These are phyloP conservation scores for Candida cerambycidarum DNA, from an alignment of 805 yeast species.

Conservation along the genomic window DNA sequence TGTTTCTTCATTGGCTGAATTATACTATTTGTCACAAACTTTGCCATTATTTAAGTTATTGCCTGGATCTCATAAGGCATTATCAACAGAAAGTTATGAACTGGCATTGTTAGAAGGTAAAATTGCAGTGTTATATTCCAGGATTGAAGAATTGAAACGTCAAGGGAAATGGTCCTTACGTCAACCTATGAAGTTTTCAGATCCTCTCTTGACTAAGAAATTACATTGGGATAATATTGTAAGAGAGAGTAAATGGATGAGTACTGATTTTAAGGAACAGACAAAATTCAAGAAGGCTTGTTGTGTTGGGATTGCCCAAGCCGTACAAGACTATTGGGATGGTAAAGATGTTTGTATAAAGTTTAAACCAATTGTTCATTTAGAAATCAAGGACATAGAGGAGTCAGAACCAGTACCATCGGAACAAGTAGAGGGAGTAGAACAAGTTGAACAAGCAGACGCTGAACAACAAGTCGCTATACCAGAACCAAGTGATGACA, in stretches of 20 bases:
- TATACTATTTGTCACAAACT: conserved; percentile 85
- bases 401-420: neutral
- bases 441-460: neutral
- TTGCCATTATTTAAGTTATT: conserved; percentile 78
- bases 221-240: conserved; percentile 73
- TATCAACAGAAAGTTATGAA: conserved; percentile 83
- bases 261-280: conserved; percentile 71
- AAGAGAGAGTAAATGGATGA: conserved; percentile 83
- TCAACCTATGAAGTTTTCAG: conserved; percentile 71
- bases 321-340: conserved; percentile 74
- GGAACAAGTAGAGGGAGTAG: conserved; percentile 1
- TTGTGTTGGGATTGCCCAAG: conserved; percentile 68
- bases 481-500: conserved; percentile 14
- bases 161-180: conserved; percentile 88
- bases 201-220: conserved; percentile 54
- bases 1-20: conserved; percentile 71
- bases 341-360: conserved; percentile 65
- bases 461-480: no score
- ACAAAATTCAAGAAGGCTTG: conserved; percentile 68
- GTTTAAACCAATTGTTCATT: conserved; percentile 41
- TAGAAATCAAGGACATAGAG: conserved; percentile 10
- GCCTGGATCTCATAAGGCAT: conserved; percentile 81
- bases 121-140: conserved; percentile 80
- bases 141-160: conserved; percentile 89
- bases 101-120: conserved; percentile 86